These are phyloP conservation scores for Zygoascus biomembranicola DNA, from an alignment of 805 yeast genomes.

Conservation along the genomic window DNA sequence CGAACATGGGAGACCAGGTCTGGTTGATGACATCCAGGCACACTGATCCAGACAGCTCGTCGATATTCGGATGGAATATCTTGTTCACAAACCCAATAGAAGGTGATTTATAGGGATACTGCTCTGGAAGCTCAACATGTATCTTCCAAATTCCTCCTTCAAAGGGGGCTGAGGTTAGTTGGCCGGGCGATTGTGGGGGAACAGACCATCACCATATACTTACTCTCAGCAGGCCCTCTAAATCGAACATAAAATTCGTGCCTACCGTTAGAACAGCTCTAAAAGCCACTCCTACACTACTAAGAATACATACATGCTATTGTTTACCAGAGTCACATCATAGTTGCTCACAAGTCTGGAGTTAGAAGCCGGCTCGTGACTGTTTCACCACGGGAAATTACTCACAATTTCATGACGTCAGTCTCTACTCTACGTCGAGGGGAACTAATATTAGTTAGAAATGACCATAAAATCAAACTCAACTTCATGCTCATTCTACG, in stretches of 20 bases:
- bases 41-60: constrained; percentile 79
- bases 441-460: constrained; percentile 31
- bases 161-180: constrained; percentile 51
- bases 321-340: constrained; percentile 76
- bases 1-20: constrained; percentile 96
- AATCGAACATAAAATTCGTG: constrained; percentile 84
- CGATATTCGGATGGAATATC: constrained; percentile 93
- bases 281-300: too few relatives aligned
- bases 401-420: constrained; percentile 88
- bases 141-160: constrained; percentile 86
- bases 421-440: constrained; percentile 80
- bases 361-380: too few relatives aligned
- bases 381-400: constrained; percentile 9
- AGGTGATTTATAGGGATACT: constrained; percentile 92
- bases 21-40: constrained; percentile 95
- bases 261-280: constrained; percentile 23
- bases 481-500: neutral
- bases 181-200: neutral
- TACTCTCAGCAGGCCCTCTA: constrained; percentile 69
- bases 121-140: constrained; percentile 90
- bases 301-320: constrained; percentile 41
- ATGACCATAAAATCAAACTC: neutral
- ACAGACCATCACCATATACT: constrained; percentile 15
- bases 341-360: constrained; percentile 74
- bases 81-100: constrained; percentile 89